Base-by-base conservation (phyloP, 306 rosid genomes). In the Medicago lupulina region DNA sequence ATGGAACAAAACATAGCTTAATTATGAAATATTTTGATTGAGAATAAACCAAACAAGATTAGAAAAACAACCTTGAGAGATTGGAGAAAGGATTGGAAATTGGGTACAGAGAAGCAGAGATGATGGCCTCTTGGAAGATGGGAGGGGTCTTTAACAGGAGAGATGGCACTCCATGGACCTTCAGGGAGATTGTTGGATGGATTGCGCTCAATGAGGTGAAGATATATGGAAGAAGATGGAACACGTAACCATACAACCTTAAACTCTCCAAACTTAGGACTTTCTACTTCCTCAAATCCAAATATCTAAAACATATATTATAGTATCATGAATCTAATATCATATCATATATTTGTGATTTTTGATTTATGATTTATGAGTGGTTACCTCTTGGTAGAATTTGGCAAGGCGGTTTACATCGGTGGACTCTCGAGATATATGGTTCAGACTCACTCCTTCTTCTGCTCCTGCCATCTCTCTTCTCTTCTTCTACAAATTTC, bases 121-220 rank as follows among this genome's bases (percentile, higher is more conserved):
- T 90, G 98, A 86, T 93, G 98, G 79, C 97, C 96, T 71, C 93
- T 79, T 38, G 90, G 97, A 21, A 93, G 91, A 82, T 87, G 90
- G 58, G 82, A 82, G 6, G 98, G 95, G 67, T 93, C 93, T 16
- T 84, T 79, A 1, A 87, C 75, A 8, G 98, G 81, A 49, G 98
- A 83, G 8, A 79, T 63, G 81, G 96, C 91, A 53, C 88, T 89
- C 82, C 80, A 87, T 9, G 98, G 98, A 55, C 96, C 88, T 81
- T 90, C 96, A 1, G 98, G 98, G 15, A 93, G 97, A 71, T 77
- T 88, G 73, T 61, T 81, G 7, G 38, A 47, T 4, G 96, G 93
- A 77, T 90, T 63, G 31, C 96, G 87, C 78, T 90, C 87, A 39
- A 93, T 90, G 55, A 93, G 85, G 63, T 93, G 98, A 9, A 93